Evolutionary conservation across 202 grass and related monocot species (phyloP), one percentile per base, ranked within the genome.

Genomic region (Bolboschoenoplectus hybrid): DNA sequence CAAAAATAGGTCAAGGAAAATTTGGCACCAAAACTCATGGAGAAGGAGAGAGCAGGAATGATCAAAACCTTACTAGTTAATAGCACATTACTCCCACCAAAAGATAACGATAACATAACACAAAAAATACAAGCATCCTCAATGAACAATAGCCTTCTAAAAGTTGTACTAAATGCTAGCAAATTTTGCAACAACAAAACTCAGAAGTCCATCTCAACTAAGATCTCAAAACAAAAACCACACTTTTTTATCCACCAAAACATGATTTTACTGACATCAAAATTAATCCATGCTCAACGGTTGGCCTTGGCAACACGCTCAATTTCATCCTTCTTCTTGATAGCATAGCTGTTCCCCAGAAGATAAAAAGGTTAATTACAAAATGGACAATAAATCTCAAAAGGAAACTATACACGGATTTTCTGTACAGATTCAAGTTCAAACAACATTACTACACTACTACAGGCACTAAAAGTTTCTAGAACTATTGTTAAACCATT

Each of bases 281-380:
- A 34, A 84, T 3, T 56, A 84, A 57, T 17, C 34, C 40, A 69
- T 17, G 19, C 70, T 86, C 49, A 92, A 84, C 88, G 88, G 78
- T 92, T 92, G 9, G 91, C 91, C 88, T 92, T 92, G 1, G 88
- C 88, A 16, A 92, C 91, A 89, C 91, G 88, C 20, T 92, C 90
- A 13, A 92, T 89, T 82, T 92, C 90, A 20, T 92, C 90, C 85
- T 92, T 92, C 76, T 92, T 92, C 88, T 89, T 92, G 70, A 89
- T 92, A 2, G 91, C 88, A 0, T 92, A 92, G 47, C 91, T 92
- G 67, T 14, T 79, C 36, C 46, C 1, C 72, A 62, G 2, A 56
- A 17, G 7, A 70, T 1, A 47, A 73, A 43, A 3, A 43, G 13
- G 17, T 46, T 44, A 58, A 85, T 16, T 47, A 43, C 17, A 51